Base-by-base conservation (phyloP, 306 rosid genomes). In the Glycyrrhiza uralensis region DNA sequence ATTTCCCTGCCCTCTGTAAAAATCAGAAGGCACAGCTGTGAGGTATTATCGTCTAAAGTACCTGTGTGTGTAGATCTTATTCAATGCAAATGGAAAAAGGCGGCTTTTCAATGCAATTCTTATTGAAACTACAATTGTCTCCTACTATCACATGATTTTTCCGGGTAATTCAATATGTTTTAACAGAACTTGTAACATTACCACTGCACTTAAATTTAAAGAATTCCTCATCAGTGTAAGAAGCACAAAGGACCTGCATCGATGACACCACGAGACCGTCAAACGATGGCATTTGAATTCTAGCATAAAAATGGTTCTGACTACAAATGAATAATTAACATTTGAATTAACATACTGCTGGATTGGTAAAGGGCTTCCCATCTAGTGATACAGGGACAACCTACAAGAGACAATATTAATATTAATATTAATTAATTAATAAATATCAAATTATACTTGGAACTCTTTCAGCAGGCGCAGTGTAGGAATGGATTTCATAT, bases 231-330 rank as follows among this genome's bases (percentile, higher is more conserved):
- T 93, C 97, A 13, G 80, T 93, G 74, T 61, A 87, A 74, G 89
- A 82, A 84, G 89, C 87, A 79, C 98, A 93, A 56, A 93, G 89
- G 71, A 93, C 93, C 98, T 93, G 88, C 80, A 72, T 22, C 12
- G 33, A 51, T 29, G 41, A 24, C 29, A 33, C 38, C 39, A 49
- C 54, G 74, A 66, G 15, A 57, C 15, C 9, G 69, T 50, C 44
- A 68, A 64, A 36, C 4, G 7, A 35, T n/a, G n/a, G n/a, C n/a
- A n/a, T n/a, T n/a, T n/a, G n/a, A 68, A 67, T 60, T 39, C 14
- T n/a, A 26, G 28, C 54, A 33, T n/a, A 44, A 2, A 8, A 42
- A 55, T 3, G 24, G 6, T 30, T 10, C 2, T 17, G 3, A 32
- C 5, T 41, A 44, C 15, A 64, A 54, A 23, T 32, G 49, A n/a